Conservation (phyloP, 2,329 filamentous ascomycete genomes). For the Fusarium agapanthi region DNA sequence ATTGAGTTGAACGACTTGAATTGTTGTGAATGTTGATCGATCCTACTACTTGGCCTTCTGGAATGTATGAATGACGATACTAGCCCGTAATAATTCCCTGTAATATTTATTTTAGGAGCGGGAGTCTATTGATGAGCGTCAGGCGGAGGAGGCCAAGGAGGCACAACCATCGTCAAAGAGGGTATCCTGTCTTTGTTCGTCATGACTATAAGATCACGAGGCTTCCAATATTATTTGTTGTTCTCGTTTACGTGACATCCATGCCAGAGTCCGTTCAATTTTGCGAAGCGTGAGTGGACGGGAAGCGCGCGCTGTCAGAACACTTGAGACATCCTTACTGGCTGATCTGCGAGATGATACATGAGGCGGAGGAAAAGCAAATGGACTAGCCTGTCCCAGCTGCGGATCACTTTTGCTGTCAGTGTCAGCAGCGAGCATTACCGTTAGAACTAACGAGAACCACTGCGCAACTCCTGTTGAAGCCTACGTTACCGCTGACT, state of each 20-base stretch:
- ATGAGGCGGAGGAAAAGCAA: constrained; percentile 7
- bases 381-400: constrained; percentile 6
- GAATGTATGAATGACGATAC: constrained; percentile 32
- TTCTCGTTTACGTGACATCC: constrained; percentile 1
- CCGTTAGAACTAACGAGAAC: neutral
- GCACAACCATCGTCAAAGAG: neutral
- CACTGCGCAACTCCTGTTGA: constrained; percentile 13
- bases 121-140: constrained; percentile 7
- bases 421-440: neutral
- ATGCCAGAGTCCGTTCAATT: constrained; percentile 6
- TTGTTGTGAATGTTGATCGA: no score
- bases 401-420: constrained; percentile 20
- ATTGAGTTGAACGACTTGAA: no score
- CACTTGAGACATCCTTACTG: constrained; percentile 31
- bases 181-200: neutral
- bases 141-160: constrained; percentile 1
- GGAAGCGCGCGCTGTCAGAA: constrained; percentile 10
- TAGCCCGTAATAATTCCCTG: constrained; percentile 24
- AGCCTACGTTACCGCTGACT: constrained; percentile 1
- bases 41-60: constrained; percentile 33
- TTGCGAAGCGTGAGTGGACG: constrained; percentile 1
- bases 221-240: neutral
- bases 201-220: neutral
- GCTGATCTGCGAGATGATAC: constrained; percentile 22
- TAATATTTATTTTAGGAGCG: constrained; percentile 29